Evolutionary conservation across 2,329 filamentous ascomycete species (phyloP), one percentile per base, ranked within the genome.

Genomic region (Aspergillus vadensis): DNA sequence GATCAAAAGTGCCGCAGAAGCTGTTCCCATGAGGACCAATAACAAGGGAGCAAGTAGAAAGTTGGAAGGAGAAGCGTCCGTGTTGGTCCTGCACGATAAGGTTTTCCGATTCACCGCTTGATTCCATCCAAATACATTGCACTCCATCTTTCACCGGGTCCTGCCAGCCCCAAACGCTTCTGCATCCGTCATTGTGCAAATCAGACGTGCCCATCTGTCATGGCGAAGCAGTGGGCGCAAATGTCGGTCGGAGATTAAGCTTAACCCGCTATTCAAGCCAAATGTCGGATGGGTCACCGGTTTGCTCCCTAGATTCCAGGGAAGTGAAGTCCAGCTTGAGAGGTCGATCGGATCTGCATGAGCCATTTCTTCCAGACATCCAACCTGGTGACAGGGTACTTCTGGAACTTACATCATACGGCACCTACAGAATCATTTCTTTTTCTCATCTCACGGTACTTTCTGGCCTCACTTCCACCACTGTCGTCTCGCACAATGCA

Each of bases 191-290:
- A 30, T 44, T 44, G 53, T 23, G 15, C 48, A 27, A 56, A 57
- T 27, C 47, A 38, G 19, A 25, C 41, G 14, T 52, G n/a, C 19
- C 47, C 5, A 7, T 30, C 9, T 17, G 19, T 50, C 47, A 30
- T 32, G 15, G 47, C 27, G 32, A 30, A 30, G 15, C 41, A 44
- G 19, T 21, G 14, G 41, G 12, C 17, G 41, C 41, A 44, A 19
- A 19, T 44, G 41, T 44, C 19, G 19, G 41, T 12, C 50, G 48
- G 48, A 53, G 21, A 57, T 49, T 57, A 57, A 60, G 54, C 58
- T 60, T 54, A 54, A 57, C 25, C 7, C 10, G 8, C 27, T 17
- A 9, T 50, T 50, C 25, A 7, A 15, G 9, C n/a, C 25, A 27
- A 27, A 17, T 21, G 8, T 32, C 27, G 47, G 41, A 44, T 23